Base-by-base conservation (phyloP, 108 stramenopile species). In the Asterionellopsis glacialis region DNA sequence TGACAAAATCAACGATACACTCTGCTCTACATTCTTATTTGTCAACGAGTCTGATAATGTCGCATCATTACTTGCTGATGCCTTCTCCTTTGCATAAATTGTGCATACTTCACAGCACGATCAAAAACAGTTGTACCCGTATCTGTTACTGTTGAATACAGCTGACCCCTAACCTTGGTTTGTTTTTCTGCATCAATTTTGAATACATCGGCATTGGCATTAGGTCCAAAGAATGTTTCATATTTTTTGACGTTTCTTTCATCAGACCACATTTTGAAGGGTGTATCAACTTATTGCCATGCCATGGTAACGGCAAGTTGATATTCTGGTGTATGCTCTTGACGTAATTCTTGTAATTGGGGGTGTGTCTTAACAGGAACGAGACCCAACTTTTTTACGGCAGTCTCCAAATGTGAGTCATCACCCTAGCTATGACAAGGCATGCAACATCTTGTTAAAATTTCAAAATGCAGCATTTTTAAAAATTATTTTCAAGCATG, bases 371-470 rank as follows among this genome's bases (percentile, higher is more conserved):
- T 90, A 33, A 93, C 91, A 13, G 97, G 97, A 61, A 96, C 75
- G 13, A 98, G 57, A 4, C 97, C 97, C 9, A 98, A 77, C 72
- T 91, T 91, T 65, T 96, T 96, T 15, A 96, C 90, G 33, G 97
- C 96, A 15, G 95, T 95, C 76, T 98, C 97, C 60, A 98, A 73
- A 72, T 98, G 97, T 14, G 97, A 95, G 74, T 98, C 97, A 63
- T 98, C 97, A 57, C 97, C 97, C 67, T 98, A 98, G 51, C 97
- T 72, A 65, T 98, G 97, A 18, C 97, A n/a, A n/a, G n/a, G n/a
- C n/a, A 75, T n/a, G 97, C 96, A 1, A 98, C 97, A 65, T 98
- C 97, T 69, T 95, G 85, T 56, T 93, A 90, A 45, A 97, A 86
- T 64, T 95, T 89, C n/a, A n/a, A n/a, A n/a, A n/a, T n/a, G n/a